Evolutionary conservation across 2,329 filamentous ascomycete genomes (phyloP), one percentile per base, ranked within the genome.

Genomic region (Colletotrichum theobromicola): DNA sequence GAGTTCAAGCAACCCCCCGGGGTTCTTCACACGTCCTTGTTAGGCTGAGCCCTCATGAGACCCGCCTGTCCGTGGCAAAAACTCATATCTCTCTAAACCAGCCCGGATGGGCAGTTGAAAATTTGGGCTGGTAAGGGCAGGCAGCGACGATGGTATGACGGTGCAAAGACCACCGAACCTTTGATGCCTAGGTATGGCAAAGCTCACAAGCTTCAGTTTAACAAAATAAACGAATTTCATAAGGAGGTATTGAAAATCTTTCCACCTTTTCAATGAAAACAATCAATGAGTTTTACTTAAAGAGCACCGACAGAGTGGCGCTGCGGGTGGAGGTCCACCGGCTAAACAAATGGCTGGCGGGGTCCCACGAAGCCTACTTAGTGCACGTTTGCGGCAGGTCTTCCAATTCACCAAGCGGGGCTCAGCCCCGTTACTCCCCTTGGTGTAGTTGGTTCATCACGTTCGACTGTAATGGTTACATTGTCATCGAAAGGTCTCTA

Each of bases 401-500:
- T 46, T 7, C n/a, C n/a, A 50, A 50, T 13, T 24, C 42, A 50
- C n/a, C 42, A 21, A 50, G 42, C 42, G 42, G 42, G 42, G 42
- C 42, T 50, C 42, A 50, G 42, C n/a, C 42, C n/a, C 42, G 42
- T 50, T 50, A 50, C 42, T 50, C 42, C n/a, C 42, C 42, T 50
- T 50, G 42, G 42, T 50, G 42, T 50, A 50, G 42, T 50, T 50
- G 42, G 42, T 50, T 50, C 42, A 50, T 50, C 42, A 50, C 42
- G 42, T 50, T 50, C 42, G 42, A 50, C 42, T 50, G 42, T 50
- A 50, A 50, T 50, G 42, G 42, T 50, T 21, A 50, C 42, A 50
- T 50, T 50, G 42, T 50, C 42, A 50, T 50, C 68, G 68, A 71
- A 71, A 71, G 68, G 62, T 71, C 68, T 67, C 68, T 71, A 67